phyloP scores from a whole-genome alignment of 768 basidiomycete genomes.

The Antrodiella citrinella region DNA sequence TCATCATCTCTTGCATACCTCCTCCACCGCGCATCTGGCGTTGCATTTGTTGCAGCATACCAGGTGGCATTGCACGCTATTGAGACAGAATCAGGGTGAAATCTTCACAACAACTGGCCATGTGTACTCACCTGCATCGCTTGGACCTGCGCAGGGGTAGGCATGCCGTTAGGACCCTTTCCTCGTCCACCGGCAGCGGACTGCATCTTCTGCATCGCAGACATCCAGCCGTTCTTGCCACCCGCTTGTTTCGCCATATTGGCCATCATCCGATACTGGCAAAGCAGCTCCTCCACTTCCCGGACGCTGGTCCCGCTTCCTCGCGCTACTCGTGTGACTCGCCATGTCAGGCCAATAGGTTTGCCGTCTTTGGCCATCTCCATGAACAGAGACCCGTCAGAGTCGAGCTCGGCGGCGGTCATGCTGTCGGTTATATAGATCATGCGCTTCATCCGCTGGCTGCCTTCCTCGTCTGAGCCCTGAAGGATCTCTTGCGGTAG shows the following conservation, averaged over 20 bases:
- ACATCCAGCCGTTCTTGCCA: conserved; percentile 92
- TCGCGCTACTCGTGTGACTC: conserved; percentile 82
- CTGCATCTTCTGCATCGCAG: conserved; percentile 92
- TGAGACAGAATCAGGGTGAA: not conserved
- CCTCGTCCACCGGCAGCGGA: conserved; percentile 78
- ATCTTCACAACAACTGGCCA: not conserved
- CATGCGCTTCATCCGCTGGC: conserved; percentile 90
- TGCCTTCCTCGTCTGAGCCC: conserved; percentile 91
- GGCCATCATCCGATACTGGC: conserved; percentile 98
- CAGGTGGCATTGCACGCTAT: conserved; percentile 91
- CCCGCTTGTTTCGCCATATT: conserved; percentile 98
- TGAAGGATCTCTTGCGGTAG: conserved; percentile 86
- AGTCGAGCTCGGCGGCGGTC: conserved; percentile 89
- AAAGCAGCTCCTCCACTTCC: conserved; percentile 96
- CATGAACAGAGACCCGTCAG: conserved; percentile 90
- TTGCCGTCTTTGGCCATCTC: conserved; percentile 76
- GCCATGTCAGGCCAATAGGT: conserved; percentile 80
- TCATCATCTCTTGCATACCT: conserved; percentile 98
- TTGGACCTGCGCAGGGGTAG: conserved; percentile 88
- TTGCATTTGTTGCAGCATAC: conserved; percentile 92
- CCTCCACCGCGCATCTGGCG: conserved; percentile 71
- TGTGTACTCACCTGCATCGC: conserved; percentile 72
- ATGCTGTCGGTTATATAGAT: conserved; percentile 98
- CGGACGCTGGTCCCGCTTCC: conserved; percentile 92
- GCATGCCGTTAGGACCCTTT: conserved; percentile 80